Base-by-base conservation (phyloP, 1,284 basidiomycete genomes). In the Leccinum huronense region DNA sequence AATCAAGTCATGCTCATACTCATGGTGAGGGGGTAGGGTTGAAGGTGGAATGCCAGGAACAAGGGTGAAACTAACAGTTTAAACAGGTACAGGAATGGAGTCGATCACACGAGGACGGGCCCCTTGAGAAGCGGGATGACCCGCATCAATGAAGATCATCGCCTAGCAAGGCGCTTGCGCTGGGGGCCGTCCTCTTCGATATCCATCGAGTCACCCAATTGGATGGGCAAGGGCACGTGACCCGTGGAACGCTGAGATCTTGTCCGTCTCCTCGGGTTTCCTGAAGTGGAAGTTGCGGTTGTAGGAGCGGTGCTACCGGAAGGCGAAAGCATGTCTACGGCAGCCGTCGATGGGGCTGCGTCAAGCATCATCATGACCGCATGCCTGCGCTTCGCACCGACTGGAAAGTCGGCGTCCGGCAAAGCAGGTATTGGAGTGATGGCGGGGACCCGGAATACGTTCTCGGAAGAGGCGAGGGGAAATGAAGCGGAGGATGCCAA, bases 351-450 rank as follows among this genome's bases (percentile, higher is more conserved):
- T 16, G 80, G 69, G 30, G 77, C 65, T 0, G 83, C 76, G 67
- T 84, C 84, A 9, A 85, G 78, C 83, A 85, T 84, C 83, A 86
- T 84, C 84, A 86, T 86, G 69, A 86, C 80, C 0, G 83, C 83
- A 67, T 86, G 84, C 40, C 85, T 80, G 13, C 84, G 80, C 70
- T 86, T 86, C 0, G 75, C 74, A 33, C 78, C 78, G 19, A 71
- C 75, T 33, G 75, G 76, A 38, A 77, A 72, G 27, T 81, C 78
- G 11, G 74, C 57, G 66, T 75, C 68, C 13, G 73, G 67, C 23
- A 69, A 63, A 61, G 66, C 56, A 63, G 67, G 60, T 62, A 68
- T 65, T 38, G 66, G 64, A 6, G 65, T 59, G 58, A 69, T 48
- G 33, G 64, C 36, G 9, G 74, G 69, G 3, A 63, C 60, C 38